These are phyloP conservation scores for Corymbia maculata DNA, from an alignment of 345 rosid species.

Conservation along the genomic window DNA sequence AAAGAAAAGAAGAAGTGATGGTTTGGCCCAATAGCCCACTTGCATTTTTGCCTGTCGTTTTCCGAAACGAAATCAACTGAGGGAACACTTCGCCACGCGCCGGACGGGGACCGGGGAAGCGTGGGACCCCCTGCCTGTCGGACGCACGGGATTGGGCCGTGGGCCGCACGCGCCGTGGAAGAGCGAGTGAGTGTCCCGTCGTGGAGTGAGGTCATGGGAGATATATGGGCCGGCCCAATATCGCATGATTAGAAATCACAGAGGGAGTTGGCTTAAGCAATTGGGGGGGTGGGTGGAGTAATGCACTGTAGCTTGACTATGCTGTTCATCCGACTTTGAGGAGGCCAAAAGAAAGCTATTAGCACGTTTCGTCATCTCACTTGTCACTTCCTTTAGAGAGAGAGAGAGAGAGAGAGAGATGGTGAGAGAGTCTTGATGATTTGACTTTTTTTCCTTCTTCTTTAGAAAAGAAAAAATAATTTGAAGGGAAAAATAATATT, in stretches of 20 bases:
- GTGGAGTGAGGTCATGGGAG: neutral
- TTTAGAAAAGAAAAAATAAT: accelerated
- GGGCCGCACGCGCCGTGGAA: neutral
- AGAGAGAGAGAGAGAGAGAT: neutral
- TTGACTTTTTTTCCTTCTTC: neutral
- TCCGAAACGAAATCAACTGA: neutral
- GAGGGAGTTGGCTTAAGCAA: neutral
- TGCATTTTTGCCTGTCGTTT: neutral
- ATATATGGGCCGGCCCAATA: neutral
- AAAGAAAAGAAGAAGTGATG: too few relatives aligned
- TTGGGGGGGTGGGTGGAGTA: neutral
- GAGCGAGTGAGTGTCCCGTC: neutral
- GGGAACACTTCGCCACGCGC: neutral
- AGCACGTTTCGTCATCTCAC: neutral
- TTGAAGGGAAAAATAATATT: neutral
- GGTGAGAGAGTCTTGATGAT: neutral
- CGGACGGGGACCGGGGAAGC: neutral
- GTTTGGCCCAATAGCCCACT: neutral
- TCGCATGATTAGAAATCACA: neutral
- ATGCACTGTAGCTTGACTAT: neutral
- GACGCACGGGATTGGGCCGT: neutral
- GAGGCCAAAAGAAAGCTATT: neutral
- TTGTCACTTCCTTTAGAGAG: neutral
- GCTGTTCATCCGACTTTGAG: neutral
- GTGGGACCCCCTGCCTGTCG: neutral